These are phyloP conservation scores for Plasmopara viticola DNA, from an alignment of 352 stramenopile species.

Conservation along the genomic window DNA sequence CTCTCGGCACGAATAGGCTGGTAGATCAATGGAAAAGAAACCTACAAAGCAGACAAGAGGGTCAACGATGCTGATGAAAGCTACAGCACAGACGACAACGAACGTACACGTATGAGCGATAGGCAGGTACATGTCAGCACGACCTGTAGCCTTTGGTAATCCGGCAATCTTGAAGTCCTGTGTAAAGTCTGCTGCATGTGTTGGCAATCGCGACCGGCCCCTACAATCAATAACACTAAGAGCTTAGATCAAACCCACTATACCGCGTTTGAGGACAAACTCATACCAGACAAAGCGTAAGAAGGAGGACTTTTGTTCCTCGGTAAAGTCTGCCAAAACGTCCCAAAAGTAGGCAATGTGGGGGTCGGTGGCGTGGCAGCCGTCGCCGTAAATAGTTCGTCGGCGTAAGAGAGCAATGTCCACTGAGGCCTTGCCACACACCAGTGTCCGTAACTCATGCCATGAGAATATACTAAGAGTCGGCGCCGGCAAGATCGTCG, in stretches of 20 bases:
- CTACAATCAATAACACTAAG: slow-evolving; percentile 14
- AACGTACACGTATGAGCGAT: slow-evolving; percentile 81
- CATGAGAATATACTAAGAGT: slow-evolving; percentile 83
- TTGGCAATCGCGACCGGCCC: slow-evolving; percentile 85
- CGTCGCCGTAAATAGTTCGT: slow-evolving; percentile 87
- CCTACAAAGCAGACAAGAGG: slow-evolving; percentile 21
- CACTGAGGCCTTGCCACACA: slow-evolving; percentile 86
- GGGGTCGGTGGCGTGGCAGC: slow-evolving; percentile 74
- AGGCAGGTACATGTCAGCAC: slow-evolving; percentile 77
- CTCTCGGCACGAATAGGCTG: slow-evolving; percentile 61
- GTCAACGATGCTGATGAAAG: slow-evolving; percentile 5
- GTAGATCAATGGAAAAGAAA: slow-evolving; percentile 87
- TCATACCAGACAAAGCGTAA: slow-evolving; percentile 82
- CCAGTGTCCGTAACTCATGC: slow-evolving; percentile 83
- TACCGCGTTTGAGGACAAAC: neutral
- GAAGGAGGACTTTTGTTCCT: slow-evolving; percentile 88
- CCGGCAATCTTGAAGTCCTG: slow-evolving; percentile 88
- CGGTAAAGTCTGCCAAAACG: slow-evolving; percentile 76
- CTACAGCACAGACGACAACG: neutral
- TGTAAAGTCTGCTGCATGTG: slow-evolving; percentile 82
- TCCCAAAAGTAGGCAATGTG: slow-evolving; percentile 91
- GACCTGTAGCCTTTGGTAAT: slow-evolving; percentile 64
- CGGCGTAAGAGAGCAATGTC: slow-evolving; percentile 82
- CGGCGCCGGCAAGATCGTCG: slow-evolving; percentile 78
- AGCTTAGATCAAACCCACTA: slow-evolving; percentile 8